Evolutionary conservation across 192 early-diverging fungal genomes (phyloP), one percentile per base, ranked within the genome.

Genomic region (Coemansia sp.): DNA sequence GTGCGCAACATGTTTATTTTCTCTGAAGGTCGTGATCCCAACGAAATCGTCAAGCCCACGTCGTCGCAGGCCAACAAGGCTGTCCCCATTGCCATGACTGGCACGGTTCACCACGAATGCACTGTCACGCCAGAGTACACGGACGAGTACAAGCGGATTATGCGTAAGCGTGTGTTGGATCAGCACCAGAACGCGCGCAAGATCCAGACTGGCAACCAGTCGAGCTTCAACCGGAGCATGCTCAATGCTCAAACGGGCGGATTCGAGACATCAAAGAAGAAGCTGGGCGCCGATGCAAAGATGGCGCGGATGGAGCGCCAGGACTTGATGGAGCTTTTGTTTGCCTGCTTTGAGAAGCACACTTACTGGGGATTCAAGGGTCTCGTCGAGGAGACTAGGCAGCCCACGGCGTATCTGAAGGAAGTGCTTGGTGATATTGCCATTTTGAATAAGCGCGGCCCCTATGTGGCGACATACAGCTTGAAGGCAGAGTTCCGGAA

Each of bases 341-440:
- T 98, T 77, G 72, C 71, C 39, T 86, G 86, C 7, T 98, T 95
- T 76, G 88, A 92, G 54, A 76, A 86, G 59, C 89, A 87, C 63
- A 85, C 86, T n/a, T 93, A 95, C 71, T 96, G 91, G 90, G 86
- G 86, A 19, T 88, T 97, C 75, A 94, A 93, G 73, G 92, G 90
- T 22, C 78, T 98, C 31, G 79, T 89, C 7, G 94, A 96, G 65
- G 83, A 88, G 37, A 92, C 89, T 2, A 83, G 89, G 36, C 96
- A 98, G 83, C 96, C 96, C 0, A 72, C 75, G 38, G 84, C 79
- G 11, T 98, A 89, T 65, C 76, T 98, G 17, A 94, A 92, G 62
- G 96, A 98, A 53, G 89, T 96, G 2, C 61, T 98, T 32, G 69
- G 66, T 6, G 92, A 96, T 42, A 87, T 98, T 42, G 90, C 89